These are phyloP conservation scores for Stagonosporopsis cucurbitacearum DNA, from an alignment of 2,329 filamentous ascomycete genomes.

Conservation along the genomic window DNA sequence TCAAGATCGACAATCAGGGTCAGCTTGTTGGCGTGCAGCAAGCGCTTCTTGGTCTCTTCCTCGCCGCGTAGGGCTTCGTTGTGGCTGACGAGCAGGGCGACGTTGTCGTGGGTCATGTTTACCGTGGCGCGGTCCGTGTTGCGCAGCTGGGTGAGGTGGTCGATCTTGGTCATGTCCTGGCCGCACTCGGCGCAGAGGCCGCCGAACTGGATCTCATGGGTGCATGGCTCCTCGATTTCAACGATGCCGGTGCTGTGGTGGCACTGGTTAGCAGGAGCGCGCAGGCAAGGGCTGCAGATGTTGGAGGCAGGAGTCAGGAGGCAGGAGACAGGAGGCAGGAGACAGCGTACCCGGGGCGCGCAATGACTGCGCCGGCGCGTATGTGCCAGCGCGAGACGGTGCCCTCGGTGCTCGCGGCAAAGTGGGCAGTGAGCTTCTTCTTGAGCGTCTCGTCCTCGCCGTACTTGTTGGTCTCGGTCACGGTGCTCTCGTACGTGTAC, in stretches of 20 bases:
- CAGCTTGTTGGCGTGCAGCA: conserved; percentile 81
- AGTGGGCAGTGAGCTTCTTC: conserved; percentile 76
- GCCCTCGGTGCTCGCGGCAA: conserved; percentile 84
- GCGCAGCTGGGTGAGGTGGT: conserved; percentile 79
- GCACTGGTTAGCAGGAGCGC: conserved; percentile 11
- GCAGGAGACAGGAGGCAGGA: conserved; percentile 2
- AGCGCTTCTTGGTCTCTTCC: conserved; percentile 81
- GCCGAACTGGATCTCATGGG: conserved; percentile 88
- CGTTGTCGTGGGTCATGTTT: conserved; percentile 93
- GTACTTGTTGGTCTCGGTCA: conserved; percentile 71
- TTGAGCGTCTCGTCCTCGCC: conserved; percentile 74
- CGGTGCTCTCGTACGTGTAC: conserved; percentile 82
- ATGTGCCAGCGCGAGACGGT: conserved; percentile 79
- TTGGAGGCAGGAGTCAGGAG: conserved; percentile 3
- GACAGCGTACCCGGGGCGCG: conserved; percentile 50
- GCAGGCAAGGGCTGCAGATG: background rate
- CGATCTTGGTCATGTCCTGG: conserved; percentile 91
- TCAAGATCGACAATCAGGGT: conserved; percentile 96
- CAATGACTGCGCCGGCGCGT: conserved; percentile 67
- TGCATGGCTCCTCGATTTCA: conserved; percentile 87
- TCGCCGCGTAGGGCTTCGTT: conserved; percentile 82
- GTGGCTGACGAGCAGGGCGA: conserved; percentile 81
- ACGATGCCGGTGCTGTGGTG: conserved; percentile 66
- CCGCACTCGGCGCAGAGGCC: conserved; percentile 92
- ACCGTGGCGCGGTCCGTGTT: conserved; percentile 89